A percentile compares a stretch with the other conserved stretches of the same genome.
Conservation (phyloP, 345 rosid species). For the Acer negundo region DNA sequence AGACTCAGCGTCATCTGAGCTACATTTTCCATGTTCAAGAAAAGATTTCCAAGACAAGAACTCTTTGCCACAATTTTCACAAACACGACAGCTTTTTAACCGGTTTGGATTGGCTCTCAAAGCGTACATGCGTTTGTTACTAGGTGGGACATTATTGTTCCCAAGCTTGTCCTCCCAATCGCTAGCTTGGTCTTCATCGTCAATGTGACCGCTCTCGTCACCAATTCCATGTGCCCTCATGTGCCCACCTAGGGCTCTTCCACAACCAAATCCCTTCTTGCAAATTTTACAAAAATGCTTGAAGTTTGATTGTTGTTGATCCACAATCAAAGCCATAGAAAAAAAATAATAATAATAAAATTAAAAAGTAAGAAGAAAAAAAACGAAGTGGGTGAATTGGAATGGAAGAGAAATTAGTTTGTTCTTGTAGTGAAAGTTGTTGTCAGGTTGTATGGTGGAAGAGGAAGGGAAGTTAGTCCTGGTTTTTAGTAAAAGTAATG, state of each 20-base stretch:
- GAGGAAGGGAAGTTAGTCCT: conserved; percentile 37
- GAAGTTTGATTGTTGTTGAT: conserved; percentile 48
- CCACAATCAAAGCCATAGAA: conserved; percentile 59
- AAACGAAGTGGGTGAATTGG: conserved; percentile 7
- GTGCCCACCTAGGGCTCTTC: conserved; percentile 76
- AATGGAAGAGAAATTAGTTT: conserved; percentile 29
- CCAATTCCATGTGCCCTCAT: conserved; percentile 86
- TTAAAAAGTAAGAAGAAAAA: background rate
- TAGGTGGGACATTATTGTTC: conserved; percentile 39
- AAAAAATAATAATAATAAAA: no score
- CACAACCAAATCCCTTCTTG: conserved; percentile 73
- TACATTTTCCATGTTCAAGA: conserved; percentile 78
- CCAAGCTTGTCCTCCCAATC: conserved; percentile 56
- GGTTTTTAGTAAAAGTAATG: conserved; percentile 57
- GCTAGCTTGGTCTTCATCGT: conserved; percentile 54
- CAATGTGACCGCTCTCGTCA: conserved; percentile 47
- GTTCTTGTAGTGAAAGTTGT: conserved; percentile 54
- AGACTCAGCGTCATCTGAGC: conserved; percentile 50
- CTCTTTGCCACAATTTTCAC: conserved; percentile 80
- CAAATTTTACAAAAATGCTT: conserved; percentile 72
- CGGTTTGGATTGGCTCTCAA: conserved; percentile 68
- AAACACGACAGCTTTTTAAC: conserved; percentile 57
- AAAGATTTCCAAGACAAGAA: conserved; percentile 82
- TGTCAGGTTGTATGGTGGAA: conserved; percentile 48
- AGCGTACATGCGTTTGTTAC: conserved; percentile 63